Base-by-base conservation (phyloP, 73 alveolate genomes). In the Breviolum minutum region DNA sequence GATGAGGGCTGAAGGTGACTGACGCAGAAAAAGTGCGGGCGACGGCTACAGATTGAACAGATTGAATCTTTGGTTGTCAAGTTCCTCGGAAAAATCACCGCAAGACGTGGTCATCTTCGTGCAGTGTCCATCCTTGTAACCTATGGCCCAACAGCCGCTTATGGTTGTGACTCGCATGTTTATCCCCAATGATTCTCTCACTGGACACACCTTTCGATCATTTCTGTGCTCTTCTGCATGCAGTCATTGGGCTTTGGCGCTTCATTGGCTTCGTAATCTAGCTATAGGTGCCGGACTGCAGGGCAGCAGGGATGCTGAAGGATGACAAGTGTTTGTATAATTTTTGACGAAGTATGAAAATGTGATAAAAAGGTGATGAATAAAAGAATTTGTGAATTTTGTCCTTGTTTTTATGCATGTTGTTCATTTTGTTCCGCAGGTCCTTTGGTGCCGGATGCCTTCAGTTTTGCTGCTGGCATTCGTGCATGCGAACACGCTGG, bases 401-500 rank as follows among this genome's bases (percentile, higher is more conserved):
- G 29, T 76, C 11, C 20, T n/a, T 14, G 86, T 76, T n/a, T n/a
- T n/a, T n/a, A n/a, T n/a, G n/a, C n/a, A n/a, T n/a, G n/a, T n/a
- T n/a, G n/a, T n/a, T n/a, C n/a, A n/a, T 76, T 76, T 62, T 27
- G 14, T 8, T 8, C 87, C 27, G 30, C 62, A 79, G 87, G 87
- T 40, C 66, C 87, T 27, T 14, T 79, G 66, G 26, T 3, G 87
- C 87, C 90, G 16, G 92, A 83, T 61, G 92, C 62, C 63, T 83
- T 61, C 92, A 83, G 92, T 62, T 13, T 60, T 13, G 92, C 92
- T n/a, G 92, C 76, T 5, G 92, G 64, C 29, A 32, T 83, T 16
- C 92, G 92, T 48, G 92, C 92, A 71, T 83, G 92, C n/a, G 92
- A 83, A 26, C 92, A 83, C 73, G 69, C 92, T 20, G 92, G 92